Evolutionary conservation across 2,329 filamentous ascomycete species (phyloP), one percentile per base, ranked within the genome.

Genomic region (Neopestalotiopsis rosae): DNA sequence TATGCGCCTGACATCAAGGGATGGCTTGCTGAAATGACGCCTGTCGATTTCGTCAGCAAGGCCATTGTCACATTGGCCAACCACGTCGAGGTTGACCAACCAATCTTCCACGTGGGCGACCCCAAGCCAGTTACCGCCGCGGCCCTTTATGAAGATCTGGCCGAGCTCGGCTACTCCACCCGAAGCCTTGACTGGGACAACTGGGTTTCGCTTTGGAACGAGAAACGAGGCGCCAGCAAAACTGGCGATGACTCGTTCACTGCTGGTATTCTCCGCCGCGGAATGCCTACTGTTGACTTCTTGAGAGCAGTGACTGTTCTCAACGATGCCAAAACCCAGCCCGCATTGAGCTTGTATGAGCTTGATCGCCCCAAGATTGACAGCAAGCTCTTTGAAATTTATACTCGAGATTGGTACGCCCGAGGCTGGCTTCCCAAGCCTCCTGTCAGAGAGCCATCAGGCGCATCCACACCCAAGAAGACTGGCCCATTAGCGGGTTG

Each of bases 11-110:
- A 92, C 66, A 89, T 94, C 4, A 86, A 91, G 64, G 90, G 90
- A 57, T 95, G 93, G 93, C 88, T 90, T 64, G 88, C 92, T 1
- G 93, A 95, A 81, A 95, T 95, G 92, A 94, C 93, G 0, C 92
- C 93, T 0, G 93, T 94, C 14, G 92, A 95, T 79, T 94, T 93
- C 74, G 92, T 94, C 69, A 92, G 90, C 80, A 90, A 89, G 71
- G 89, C 92, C 4, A 93, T 95, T 72, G 83, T 92, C 30, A 89
- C 91, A 20, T 86, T 95, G 24, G 87, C 90, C 56, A 89, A 91
- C 72, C 86, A 93, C 69, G 86, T 82, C 0, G 84, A 90, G 45
- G 84, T 85, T 1, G 84, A 89, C 10, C 91, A 93, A 74, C 85
- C 85, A 0, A 81, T 94, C 7, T 94, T 93, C 80, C 93, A 95